Conservation (phyloP, 805 yeast species). For the Monosporozyma solicola region DNA sequence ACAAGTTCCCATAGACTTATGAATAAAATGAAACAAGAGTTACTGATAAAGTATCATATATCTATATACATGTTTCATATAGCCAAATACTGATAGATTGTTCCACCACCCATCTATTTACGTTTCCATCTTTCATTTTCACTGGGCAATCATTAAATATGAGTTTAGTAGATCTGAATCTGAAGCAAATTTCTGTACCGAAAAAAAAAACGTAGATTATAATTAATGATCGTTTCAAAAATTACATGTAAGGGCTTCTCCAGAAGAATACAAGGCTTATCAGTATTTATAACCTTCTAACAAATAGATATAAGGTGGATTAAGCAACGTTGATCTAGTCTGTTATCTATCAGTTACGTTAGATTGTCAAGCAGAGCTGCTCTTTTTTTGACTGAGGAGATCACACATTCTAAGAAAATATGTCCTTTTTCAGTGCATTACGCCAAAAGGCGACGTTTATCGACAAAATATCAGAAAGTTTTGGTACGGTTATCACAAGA, state of each 20-base stretch:
- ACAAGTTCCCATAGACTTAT: constrained; percentile 9
- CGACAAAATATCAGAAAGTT: constrained; percentile 31
- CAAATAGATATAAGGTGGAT: background rate
- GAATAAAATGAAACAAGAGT: background rate
- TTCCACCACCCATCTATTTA: background rate
- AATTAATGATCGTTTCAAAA: background rate
- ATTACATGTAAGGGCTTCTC: background rate
- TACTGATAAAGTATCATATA: background rate
- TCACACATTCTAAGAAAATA: constrained; percentile 8
- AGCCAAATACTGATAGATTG: background rate
- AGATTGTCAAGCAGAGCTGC: background rate
- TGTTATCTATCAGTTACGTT: background rate
- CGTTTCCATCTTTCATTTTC: background rate
- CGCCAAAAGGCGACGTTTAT: constrained; percentile 41
- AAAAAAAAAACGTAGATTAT: background rate
- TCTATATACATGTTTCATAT: background rate
- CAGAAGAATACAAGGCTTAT: background rate
- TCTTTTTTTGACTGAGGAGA: background rate
- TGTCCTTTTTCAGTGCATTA: constrained; percentile 40
- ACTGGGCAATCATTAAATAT: background rate
- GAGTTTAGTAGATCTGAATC: background rate
- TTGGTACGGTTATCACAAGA: constrained; percentile 39
- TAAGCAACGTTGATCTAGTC: background rate
- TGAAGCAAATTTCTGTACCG: background rate
- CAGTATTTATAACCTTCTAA: background rate